phyloP scores from a whole-genome alignment of 768 basidiomycete species.

The Daedaleopsis sinensis region DNA sequence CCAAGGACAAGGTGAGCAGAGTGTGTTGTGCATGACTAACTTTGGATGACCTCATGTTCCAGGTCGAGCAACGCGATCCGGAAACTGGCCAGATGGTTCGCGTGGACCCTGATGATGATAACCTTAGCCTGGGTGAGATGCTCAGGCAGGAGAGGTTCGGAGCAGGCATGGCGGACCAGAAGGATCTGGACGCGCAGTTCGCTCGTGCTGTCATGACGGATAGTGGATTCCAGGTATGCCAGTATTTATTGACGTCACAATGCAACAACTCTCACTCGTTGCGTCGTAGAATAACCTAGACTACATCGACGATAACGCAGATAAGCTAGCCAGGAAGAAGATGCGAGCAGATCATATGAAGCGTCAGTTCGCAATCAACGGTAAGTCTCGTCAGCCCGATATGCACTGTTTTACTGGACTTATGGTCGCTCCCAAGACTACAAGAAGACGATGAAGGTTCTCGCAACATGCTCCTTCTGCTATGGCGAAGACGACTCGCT shows the following conservation, averaged over 20 bases:
- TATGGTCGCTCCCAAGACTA: constrained; percentile 55
- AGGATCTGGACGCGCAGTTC: constrained; percentile 88
- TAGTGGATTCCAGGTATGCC: constrained; percentile 77
- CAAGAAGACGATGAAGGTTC: constrained; percentile 88
- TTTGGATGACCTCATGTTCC: not conserved
- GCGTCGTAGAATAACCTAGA: constrained; percentile 75
- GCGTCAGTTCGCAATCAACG: constrained; percentile 94
- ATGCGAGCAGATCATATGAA: constrained; percentile 98
- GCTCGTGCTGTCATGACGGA: constrained; percentile 88
- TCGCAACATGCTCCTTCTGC: constrained; percentile 87
- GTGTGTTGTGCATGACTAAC: constrained; percentile 4
- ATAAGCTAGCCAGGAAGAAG: constrained; percentile 88
- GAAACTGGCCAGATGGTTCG: constrained; percentile 90
- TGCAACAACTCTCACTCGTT: not conserved
- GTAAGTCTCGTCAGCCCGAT: constrained; percentile 42
- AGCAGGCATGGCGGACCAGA: constrained; percentile 89
- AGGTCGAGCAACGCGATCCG: constrained; percentile 88
- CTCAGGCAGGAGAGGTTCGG: constrained; percentile 90
- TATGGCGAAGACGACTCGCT: constrained; percentile 90
- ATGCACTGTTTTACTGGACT: no score
- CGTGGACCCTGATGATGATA: constrained; percentile 90
- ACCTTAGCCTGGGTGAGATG: constrained; percentile 85
- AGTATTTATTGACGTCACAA: not conserved
- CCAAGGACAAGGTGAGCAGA: constrained; percentile 65
- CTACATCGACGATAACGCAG: constrained; percentile 97